Conservation (phyloP, 1,139 yeast species). For the Taphrina pruni region DNA sequence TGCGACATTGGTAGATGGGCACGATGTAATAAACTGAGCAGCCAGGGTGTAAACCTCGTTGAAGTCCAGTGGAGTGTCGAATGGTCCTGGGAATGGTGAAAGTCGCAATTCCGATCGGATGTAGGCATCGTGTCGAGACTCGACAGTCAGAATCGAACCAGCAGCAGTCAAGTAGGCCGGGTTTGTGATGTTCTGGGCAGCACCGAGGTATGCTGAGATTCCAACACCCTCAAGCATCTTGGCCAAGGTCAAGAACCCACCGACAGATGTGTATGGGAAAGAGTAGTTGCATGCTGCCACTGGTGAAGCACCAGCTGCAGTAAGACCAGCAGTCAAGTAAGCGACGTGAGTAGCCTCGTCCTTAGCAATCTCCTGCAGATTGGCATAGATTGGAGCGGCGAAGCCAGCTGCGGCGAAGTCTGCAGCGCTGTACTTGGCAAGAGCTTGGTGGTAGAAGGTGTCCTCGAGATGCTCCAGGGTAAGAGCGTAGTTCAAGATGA, state of each 20-base stretch:
- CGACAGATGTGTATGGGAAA: constrained; percentile 43
- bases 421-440: constrained; percentile 41
- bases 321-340: constrained; percentile 34
- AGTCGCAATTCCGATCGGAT: constrained; percentile 41
- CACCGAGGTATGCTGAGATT: constrained; percentile 46
- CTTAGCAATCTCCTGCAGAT: constrained; percentile 44
- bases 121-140: constrained; percentile 44
- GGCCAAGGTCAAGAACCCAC: constrained; percentile 44
- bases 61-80: constrained; percentile 40
- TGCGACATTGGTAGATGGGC: constrained; percentile 44
- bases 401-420: constrained; percentile 45
- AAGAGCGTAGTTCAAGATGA: constrained; percentile 45
- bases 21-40: constrained; percentile 42
- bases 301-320: constrained; percentile 42
- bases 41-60: constrained; percentile 42
- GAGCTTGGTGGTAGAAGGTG: constrained; percentile 44
- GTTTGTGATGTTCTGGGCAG: constrained; percentile 39
- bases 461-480: constrained; percentile 46
- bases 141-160: constrained; percentile 45
- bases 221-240: constrained; percentile 45
- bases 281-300: constrained; percentile 45
- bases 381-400: constrained; percentile 43
- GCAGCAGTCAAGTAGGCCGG: constrained; percentile 44
- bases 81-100: constrained; percentile 41
- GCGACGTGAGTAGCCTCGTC: constrained; percentile 42